Conservation (phyloP, 2,329 filamentous ascomycete species). For the Aspergillus caelatus region DNA sequence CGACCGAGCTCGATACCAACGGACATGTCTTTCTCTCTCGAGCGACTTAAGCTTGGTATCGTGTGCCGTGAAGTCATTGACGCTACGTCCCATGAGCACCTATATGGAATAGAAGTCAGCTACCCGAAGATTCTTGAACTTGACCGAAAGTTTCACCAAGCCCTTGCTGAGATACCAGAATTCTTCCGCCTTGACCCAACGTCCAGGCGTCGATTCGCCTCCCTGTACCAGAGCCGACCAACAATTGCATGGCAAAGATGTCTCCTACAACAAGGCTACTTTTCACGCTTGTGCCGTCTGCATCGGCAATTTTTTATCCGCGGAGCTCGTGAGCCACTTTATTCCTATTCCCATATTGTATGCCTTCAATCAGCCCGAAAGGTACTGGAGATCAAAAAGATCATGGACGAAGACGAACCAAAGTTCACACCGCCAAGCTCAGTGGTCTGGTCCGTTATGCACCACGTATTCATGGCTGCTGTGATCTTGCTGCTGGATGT, state of each 20-base stretch:
- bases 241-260: slow-evolving; percentile 39
- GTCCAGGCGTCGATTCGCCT: slow-evolving; percentile 28
- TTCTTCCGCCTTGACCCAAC: slow-evolving; percentile 42
- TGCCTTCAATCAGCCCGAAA: slow-evolving; percentile 43
- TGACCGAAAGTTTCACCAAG: slow-evolving; percentile 38
- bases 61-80: slow-evolving; percentile 48
- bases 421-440: slow-evolving; percentile 29
- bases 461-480: slow-evolving; percentile 46
- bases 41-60: slow-evolving; percentile 45
- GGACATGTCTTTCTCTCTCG: slow-evolving; percentile 49
- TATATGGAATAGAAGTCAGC: slow-evolving; percentile 29
- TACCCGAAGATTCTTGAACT: slow-evolving; percentile 45
- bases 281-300: slow-evolving; percentile 41
- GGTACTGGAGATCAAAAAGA: slow-evolving; percentile 40
- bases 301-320: slow-evolving; percentile 45
- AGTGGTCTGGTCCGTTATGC: slow-evolving; percentile 37
- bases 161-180: slow-evolving; percentile 33
- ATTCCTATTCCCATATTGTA: slow-evolving; percentile 42
- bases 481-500: slow-evolving; percentile 44
- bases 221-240: slow-evolving; percentile 33
- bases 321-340: slow-evolving; percentile 36
- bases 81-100: slow-evolving; percentile 28
- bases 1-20: slow-evolving; percentile 42
- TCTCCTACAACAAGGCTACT: slow-evolving; percentile 38
- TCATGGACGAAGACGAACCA: slow-evolving; percentile 36